Conservation (phyloP, 495 filamentous ascomycete species). For the Parmelia sp. region DNA sequence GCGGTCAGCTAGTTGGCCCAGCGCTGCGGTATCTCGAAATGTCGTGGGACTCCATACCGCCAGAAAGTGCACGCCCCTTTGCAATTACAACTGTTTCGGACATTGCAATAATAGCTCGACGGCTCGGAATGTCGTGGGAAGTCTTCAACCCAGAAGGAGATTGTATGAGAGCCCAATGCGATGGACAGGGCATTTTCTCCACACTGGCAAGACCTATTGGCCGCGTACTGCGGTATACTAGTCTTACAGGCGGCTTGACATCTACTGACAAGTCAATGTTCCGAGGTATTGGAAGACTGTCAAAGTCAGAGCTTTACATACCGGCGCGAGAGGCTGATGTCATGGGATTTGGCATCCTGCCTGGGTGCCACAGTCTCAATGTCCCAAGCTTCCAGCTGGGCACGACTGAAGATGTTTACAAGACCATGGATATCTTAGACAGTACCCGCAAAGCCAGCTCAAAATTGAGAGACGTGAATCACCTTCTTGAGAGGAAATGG, state of each 20-base stretch:
- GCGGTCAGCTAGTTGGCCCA: neutral
- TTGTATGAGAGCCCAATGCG: neutral
- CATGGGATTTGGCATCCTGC: neutral
- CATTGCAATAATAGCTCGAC: neutral
- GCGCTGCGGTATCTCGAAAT: neutral
- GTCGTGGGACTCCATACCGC: neutral
- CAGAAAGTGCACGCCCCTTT: neutral
- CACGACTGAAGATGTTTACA: neutral
- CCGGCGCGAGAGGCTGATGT: neutral
- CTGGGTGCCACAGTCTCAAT: neutral
- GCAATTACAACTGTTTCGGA: neutral
- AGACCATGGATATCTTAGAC: neutral
- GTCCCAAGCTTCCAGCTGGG: neutral
- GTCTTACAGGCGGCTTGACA: neutral
- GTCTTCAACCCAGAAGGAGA: neutral
- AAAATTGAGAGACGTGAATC: neutral
- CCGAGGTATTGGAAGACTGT: neutral
- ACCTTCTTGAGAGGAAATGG: neutral
- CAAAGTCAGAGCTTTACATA: neutral
- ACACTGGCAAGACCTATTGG: neutral
- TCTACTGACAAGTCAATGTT: neutral
- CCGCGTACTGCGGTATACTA: neutral
- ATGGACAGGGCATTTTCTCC: neutral
- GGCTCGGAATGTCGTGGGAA: neutral
- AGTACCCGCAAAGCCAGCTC: neutral